Evolutionary conservation across 139 green algal species (phyloP).

Genomic region (Chlamydomonas applanata): DNA sequence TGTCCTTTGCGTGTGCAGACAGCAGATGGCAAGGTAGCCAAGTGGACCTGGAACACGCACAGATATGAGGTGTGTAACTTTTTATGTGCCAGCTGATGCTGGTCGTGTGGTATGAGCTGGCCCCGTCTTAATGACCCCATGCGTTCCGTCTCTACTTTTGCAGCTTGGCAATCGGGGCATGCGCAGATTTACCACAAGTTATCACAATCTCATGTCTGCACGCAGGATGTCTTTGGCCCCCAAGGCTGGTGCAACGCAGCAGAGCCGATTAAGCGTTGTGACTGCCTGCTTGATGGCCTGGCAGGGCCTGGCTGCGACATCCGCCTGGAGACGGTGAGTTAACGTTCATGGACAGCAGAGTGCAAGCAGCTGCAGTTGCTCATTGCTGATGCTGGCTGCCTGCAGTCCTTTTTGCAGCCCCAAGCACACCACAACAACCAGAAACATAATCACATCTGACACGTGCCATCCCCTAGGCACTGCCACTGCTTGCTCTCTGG

Average conservation of each 20-base stretch:
- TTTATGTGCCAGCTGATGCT: too few relatives aligned
- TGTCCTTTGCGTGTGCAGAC: not conserved
- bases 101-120: too few relatives aligned
- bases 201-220: too few relatives aligned
- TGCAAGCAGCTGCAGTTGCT: not conserved
- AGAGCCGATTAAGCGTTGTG: not conserved
- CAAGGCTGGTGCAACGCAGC: constrained; percentile 55
- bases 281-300: constrained; percentile 3
- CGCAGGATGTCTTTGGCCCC: constrained; percentile 36
- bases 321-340: not conserved
- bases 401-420: not conserved
- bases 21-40: constrained; percentile 1
- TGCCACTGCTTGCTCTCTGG: too few relatives aligned
- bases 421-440: too few relatives aligned
- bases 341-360: too few relatives aligned
- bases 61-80: not conserved
- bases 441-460: too few relatives aligned
- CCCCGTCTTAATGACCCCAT: too few relatives aligned
- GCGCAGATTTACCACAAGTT: too few relatives aligned
- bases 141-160: too few relatives aligned
- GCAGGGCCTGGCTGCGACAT: not conserved
- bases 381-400: not conserved
- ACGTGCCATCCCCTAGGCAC: too few relatives aligned
- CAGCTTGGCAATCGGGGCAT: too few relatives aligned
- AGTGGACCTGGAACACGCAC: constrained; percentile 14